Conservation (phyloP, 2,329 filamentous ascomycete genomes). For the Pseudopyricularia cyperi region DNA sequence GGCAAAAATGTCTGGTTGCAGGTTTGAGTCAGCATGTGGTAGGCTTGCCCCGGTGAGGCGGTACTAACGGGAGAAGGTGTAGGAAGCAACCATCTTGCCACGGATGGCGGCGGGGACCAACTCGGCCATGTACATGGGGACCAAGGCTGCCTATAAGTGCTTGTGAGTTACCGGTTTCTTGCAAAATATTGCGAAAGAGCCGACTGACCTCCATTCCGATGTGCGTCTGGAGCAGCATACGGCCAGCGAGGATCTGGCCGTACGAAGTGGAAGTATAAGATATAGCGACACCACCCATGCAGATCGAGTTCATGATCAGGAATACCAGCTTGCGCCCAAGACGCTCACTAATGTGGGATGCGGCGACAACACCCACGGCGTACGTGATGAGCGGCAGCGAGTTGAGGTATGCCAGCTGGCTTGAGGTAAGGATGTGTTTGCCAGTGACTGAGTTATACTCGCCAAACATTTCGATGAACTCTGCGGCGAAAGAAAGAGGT, state of each 20-base stretch:
- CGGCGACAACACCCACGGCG: slow-evolving; percentile 5
- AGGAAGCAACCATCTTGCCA: slow-evolving; percentile 8
- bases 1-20: slow-evolving; percentile 6
- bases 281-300: slow-evolving; percentile 4
- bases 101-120: slow-evolving; percentile 10
- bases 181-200: background rate
- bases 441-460: slow-evolving; percentile 6
- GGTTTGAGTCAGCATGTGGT: background rate
- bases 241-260: slow-evolving; percentile 6
- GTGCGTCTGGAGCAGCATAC: slow-evolving; percentile 5
- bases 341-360: slow-evolving; percentile 5
- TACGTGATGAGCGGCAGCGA: slow-evolving; percentile 7
- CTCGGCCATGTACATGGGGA: slow-evolving; percentile 11
- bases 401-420: slow-evolving; percentile 11
- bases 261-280: slow-evolving; percentile 6
- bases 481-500: background rate
- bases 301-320: slow-evolving; percentile 8
- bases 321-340: slow-evolving; percentile 7
- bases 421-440: slow-evolving; percentile 6
- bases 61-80: slow-evolving; percentile 6
- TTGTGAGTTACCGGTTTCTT: background rate
- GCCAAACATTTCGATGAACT: slow-evolving; percentile 8
- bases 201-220: slow-evolving; percentile 5
- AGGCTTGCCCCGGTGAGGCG: background rate
- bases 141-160: slow-evolving; percentile 4